Base-by-base conservation (phyloP, 257 asterid species). In the Forsythia viridissima region DNA sequence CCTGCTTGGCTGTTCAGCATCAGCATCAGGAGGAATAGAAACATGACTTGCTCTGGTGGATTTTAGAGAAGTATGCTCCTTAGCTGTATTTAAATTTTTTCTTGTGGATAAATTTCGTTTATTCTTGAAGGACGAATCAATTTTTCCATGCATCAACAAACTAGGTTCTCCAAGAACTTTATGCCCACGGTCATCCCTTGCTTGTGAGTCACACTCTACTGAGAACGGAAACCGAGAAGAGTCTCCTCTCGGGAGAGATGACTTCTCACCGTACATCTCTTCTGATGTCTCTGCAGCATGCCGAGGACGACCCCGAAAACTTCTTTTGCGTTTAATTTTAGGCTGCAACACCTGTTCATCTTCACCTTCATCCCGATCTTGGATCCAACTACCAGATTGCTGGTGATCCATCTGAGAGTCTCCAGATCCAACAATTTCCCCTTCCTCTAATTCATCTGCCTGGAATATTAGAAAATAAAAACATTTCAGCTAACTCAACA, bases 261-360 rank as follows among this genome's bases (percentile, higher is more conserved):
- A 82, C 87, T 85, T 93, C 81, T 91, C 96, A 77, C 72, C 80
- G 74, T 82, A 81, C 84, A 78, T 92, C 86, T 93, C 97, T 70
- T 89, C 93, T 21, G 86, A 83, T 78, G 87, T 91, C 69, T 91
- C 97, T n/a, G 85, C 73, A 76, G 86, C 86, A 70, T 76, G 97
- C 77, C 90, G 91, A 57, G 97, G 97, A 63, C 98, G 92, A 81
- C 88, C 90, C 41, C 98, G 90, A 51, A 96, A 90, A 81, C 99
- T 96, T 40, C 99, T 89, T 71, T 96, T 96, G 70, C 99, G 87
- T 87, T 90, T 96, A 80, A 93, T 87, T 88, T 86, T 93, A 63
- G 99, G 99, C 83, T 94, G 98, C 89, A 92, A 83, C 37, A 93
- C 99, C 89, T 93, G 99, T 83, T 96, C 99, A 43, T 90, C 97